These are phyloP conservation scores for Umbelopsis sp. DNA, from an alignment of 371 early-diverging fungal genomes.

Conservation along the genomic window DNA sequence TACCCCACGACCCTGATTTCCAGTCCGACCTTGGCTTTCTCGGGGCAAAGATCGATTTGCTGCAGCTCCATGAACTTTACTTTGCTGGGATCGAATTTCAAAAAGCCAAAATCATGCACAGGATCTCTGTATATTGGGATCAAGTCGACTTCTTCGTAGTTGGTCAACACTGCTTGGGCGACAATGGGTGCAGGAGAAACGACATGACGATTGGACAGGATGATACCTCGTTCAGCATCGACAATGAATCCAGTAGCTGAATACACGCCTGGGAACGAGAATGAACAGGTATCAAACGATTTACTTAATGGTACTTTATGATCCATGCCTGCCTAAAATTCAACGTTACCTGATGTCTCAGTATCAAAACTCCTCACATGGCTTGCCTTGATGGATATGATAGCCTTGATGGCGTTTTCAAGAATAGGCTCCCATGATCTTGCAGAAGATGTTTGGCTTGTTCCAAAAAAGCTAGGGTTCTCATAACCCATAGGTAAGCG, in stretches of 20 bases:
- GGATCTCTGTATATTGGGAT: slow-evolving; percentile 80
- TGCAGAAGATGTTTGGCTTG: background rate
- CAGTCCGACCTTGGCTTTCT: slow-evolving; percentile 78
- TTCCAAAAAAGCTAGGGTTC: background rate
- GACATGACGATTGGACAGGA: slow-evolving; percentile 90
- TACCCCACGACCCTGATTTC: slow-evolving; percentile 83
- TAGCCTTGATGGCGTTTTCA: slow-evolving; percentile 75
- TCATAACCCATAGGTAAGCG: slow-evolving; percentile 38
- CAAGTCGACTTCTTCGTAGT: slow-evolving; percentile 88
- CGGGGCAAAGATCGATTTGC: slow-evolving; percentile 76
- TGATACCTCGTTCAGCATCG: slow-evolving; percentile 79
- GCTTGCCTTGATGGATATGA: slow-evolving; percentile 84
- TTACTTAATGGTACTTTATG: no score
- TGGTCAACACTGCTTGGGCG: slow-evolving; percentile 78
- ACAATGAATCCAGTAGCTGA: slow-evolving; percentile 93
- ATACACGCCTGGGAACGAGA: slow-evolving; percentile 49
- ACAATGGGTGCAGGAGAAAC: slow-evolving; percentile 86
- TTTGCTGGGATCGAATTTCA: slow-evolving; percentile 77
- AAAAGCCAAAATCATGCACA: slow-evolving; percentile 91
- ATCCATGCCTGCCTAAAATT: background rate
- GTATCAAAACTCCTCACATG: slow-evolving; percentile 90
- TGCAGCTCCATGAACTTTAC: slow-evolving; percentile 75
- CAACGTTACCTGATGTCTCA: slow-evolving; percentile 73
- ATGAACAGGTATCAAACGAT: no score
- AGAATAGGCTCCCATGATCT: slow-evolving; percentile 75